phyloP scores from a whole-genome alignment of 257 asterid species.

The Scutellaria baicalensis region DNA sequence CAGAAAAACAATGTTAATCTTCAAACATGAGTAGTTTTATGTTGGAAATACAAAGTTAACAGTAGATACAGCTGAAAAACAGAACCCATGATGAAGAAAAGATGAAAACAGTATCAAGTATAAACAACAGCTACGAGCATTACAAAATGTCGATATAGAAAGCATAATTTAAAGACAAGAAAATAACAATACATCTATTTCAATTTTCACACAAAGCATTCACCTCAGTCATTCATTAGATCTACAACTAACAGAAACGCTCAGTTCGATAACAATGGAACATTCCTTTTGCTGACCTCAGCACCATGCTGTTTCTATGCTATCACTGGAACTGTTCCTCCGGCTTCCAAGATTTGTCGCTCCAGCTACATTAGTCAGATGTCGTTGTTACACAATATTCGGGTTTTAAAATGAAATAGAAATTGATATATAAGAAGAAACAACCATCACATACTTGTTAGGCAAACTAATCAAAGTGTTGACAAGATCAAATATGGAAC shows the following conservation, averaged over 20 bases:
- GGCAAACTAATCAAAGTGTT: not conserved
- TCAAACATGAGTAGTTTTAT: not conserved
- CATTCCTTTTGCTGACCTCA: not conserved
- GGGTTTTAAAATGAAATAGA: not conserved
- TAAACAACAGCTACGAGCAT: conserved; percentile 7
- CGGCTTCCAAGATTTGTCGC: conserved; percentile 71
- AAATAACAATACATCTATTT: not conserved
- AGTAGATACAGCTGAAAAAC: not conserved
- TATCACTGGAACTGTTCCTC: conserved; percentile 54
- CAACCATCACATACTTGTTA: not conserved
- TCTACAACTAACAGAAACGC: conserved; percentile 13
- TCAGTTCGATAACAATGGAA: not conserved
- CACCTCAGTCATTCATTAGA: not conserved
- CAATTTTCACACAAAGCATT: not conserved
- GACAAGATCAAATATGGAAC: not conserved
- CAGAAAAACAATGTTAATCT: not conserved
- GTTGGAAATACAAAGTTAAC: not conserved
- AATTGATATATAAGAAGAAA: not conserved
- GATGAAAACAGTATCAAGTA: not conserved
- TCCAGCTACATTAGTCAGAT: conserved; percentile 50
- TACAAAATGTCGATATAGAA: conserved; percentile 3
- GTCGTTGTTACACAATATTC: not conserved
- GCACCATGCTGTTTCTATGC: conserved; percentile 5
- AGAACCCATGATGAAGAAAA: not conserved
- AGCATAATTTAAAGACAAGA: not conserved